Conservation (phyloP, 2,329 filamentous ascomycete genomes). For the Madurella mycetomatis region DNA sequence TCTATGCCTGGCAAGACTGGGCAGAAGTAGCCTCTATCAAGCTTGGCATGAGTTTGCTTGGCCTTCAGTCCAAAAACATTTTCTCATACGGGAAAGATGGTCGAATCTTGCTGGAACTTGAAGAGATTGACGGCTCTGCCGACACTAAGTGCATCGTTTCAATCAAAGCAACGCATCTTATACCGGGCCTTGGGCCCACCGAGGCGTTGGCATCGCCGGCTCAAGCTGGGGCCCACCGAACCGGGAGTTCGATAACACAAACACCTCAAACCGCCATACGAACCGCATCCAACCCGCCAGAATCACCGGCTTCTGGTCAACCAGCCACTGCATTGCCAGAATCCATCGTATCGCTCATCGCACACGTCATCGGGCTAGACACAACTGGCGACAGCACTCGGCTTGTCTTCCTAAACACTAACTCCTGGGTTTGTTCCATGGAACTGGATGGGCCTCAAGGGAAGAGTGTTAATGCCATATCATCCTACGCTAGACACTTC, state of each 20-base stretch:
- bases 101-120: background rate
- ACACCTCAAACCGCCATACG: too few species aligned
- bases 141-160: background rate
- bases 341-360: background rate
- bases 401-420: constrained; percentile 2
- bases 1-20: background rate
- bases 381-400: background rate
- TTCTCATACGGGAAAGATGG: background rate
- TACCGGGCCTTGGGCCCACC: too few species aligned
- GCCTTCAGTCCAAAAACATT: background rate
- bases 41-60: background rate
- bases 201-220: too few species aligned
- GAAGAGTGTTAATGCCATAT: constrained; percentile 3
- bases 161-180: background rate
- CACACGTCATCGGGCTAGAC: background rate
- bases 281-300: too few species aligned
- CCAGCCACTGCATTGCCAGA: too few species aligned
- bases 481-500: constrained; percentile 26
- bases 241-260: too few species aligned
- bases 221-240: too few species aligned
- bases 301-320: too few species aligned
- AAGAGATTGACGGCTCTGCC: background rate
- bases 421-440: constrained; percentile 8
- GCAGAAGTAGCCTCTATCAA: background rate
- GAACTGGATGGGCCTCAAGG: background rate